Base-by-base conservation (phyloP, 768 basidiomycete genomes). In the Lentinula lateritia region DNA sequence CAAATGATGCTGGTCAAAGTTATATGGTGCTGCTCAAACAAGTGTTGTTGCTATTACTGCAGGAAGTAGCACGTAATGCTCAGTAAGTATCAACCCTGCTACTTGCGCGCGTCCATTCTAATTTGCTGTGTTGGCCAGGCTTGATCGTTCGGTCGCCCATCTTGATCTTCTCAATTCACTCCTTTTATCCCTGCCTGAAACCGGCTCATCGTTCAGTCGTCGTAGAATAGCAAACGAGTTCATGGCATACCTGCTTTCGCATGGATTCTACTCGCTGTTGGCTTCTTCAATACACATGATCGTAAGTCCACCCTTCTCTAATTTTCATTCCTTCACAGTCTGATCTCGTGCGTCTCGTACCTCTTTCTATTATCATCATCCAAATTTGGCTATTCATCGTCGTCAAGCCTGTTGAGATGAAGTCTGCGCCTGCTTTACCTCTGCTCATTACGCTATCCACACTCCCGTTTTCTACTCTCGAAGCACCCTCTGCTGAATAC, bases 361-460 rank as follows among this genome's bases (percentile, higher is more conserved):
- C 23, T 23, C 66, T 5, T 58, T 45, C n/a, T 36, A 48, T 16
- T n/a, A 15, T n/a, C 42, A 43, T 43, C 16, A 0, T 15, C 39
- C 39, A 5, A 41, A 41, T 12, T 41, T 41, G 39, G 15, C 39
- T 41, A 20, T 20, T 34, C 39, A 28, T 57, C 39, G 43, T 16
- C 16, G 15, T 41, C 55, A 34, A 90, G 89, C 83, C 83, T 8
- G 45, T 81, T 0, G 80, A 85, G 43, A 75, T 82, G 38, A 90
- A 90, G 70, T 75, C 80, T 32, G 78, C 84, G 2, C 77, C 83
- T 0, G 66, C 69, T 28, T 72, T 90, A 0, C 79, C 83, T 0
- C 71, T 75, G 0, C 65, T 89, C n/a, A 69, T 83, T 7, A 66
- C 74, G 10, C 77, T 89, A 13, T 63, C 78, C 15, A 79, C 79